Percentiles rank a stretch among this genome's conserved stretches.
Conservation (phyloP, 306 rosid genomes). For the Sesbania bispinosa region DNA sequence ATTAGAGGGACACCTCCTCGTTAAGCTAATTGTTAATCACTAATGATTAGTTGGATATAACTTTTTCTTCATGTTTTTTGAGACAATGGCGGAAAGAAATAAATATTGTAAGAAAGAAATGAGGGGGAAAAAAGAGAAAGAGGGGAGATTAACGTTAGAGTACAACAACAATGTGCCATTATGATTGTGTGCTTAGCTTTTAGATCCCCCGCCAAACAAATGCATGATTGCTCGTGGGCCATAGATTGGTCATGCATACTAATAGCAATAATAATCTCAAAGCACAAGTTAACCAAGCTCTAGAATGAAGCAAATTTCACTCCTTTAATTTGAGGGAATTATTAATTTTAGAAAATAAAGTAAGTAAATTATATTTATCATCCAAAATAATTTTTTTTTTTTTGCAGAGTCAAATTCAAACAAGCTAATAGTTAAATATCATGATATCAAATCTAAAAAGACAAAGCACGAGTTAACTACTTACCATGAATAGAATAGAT, state of each 20-base stretch:
- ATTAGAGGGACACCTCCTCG: conserved; percentile 34
- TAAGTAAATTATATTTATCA: too few species aligned
- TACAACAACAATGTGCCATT: conserved; percentile 39
- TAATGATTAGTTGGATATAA: conserved; percentile 47
- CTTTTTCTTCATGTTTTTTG: conserved; percentile 24
- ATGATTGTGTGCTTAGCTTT: conserved; percentile 52
- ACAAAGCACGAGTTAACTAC: background rate
- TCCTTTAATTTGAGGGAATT: too few species aligned
- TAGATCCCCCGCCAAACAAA: conserved; percentile 42
- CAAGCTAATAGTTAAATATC: too few species aligned
- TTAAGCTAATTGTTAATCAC: conserved; percentile 19
- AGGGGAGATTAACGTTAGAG: conserved; percentile 33
- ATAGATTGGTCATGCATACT: conserved; percentile 30
- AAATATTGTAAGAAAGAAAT: background rate
- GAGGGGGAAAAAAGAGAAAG: background rate
- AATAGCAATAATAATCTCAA: background rate
- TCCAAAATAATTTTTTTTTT: too few species aligned
- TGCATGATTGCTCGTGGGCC: conserved; percentile 52
- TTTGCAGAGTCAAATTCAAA: too few species aligned
- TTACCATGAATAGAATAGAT: background rate
- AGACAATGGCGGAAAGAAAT: conserved; percentile 21
- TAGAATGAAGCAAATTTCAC: background rate
- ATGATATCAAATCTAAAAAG: too few species aligned
- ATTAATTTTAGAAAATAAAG: too few species aligned
- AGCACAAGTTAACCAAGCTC: background rate